Evolutionary conservation across 2,329 filamentous ascomycete genomes (phyloP).

Genomic region (Domatiomyces catenatus): DNA sequence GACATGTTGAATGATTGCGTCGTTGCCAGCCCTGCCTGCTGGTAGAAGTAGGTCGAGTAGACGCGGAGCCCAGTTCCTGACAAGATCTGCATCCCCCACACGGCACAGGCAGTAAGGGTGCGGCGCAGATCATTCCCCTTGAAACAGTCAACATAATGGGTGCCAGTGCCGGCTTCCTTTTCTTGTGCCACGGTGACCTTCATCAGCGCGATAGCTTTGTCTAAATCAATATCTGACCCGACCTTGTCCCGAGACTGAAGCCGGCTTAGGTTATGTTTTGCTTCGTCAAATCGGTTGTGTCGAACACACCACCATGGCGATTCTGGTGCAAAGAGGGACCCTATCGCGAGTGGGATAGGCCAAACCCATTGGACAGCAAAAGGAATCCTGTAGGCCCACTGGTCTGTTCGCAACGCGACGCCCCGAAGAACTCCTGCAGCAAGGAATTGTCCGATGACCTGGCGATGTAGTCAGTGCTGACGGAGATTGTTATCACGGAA

Average conservation of each 20-base stretch:
- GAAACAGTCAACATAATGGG: slow-evolving; percentile 67
- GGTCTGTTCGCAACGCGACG: slow-evolving; percentile 1
- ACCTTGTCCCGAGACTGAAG: slow-evolving; percentile 25
- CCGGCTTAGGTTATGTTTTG: slow-evolving; percentile 27
- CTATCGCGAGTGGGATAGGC: slow-evolving; percentile 25
- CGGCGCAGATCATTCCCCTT: slow-evolving; percentile 62
- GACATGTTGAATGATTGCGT: slow-evolving; percentile 24
- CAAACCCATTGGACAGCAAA: slow-evolving; percentile 16
- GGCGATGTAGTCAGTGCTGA: not conserved
- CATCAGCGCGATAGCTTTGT: slow-evolving; percentile 23
- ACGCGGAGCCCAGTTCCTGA: slow-evolving; percentile 48
- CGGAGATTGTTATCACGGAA: not conserved
- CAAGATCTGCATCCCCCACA: slow-evolving; percentile 49
- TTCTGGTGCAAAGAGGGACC: slow-evolving; percentile 32
- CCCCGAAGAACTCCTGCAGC: slow-evolving; percentile 18
- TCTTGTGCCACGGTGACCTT: slow-evolving; percentile 24
- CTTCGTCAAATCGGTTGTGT: slow-evolving; percentile 29
- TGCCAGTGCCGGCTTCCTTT: slow-evolving; percentile 5
- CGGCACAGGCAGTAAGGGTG: slow-evolving; percentile 55
- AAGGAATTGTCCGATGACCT: slow-evolving; percentile 42
- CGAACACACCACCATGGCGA: slow-evolving; percentile 38
- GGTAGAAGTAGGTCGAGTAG: slow-evolving; percentile 45
- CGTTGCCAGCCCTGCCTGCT: slow-evolving; percentile 24
- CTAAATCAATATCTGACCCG: slow-evolving; percentile 26
- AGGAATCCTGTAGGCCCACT: slow-evolving; percentile 12